Base-by-base conservation (phyloP, 108 stramenopile species). In the Cyclotella sp. region DNA sequence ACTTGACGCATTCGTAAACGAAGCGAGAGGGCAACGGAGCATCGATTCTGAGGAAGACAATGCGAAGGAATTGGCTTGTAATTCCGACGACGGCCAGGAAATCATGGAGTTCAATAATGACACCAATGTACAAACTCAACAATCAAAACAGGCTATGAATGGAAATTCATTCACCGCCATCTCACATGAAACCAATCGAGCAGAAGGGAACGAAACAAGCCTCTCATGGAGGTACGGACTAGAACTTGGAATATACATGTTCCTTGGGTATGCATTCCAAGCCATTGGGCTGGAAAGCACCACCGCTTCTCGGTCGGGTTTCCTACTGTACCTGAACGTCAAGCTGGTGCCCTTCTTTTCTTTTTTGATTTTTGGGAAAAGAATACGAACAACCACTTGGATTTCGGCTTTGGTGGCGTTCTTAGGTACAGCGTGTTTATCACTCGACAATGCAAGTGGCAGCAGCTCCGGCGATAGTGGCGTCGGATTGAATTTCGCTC, bases 281-380 rank as follows among this genome's bases (percentile, higher is more conserved):
- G 90, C 95, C 45, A 84, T 96, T 74, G 93, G 93, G 7, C 77
- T 96, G 1, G 85, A 88, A 54, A 88, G 82, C 5, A 96, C 92
- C 22, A 94, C 93, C 13, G 95, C 95, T 12, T 90, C 89, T 49
- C 84, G 91, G 28, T 92, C 91, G 0, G 95, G 92, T 5, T 94
- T 96, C 68, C 77, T 96, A 22, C 71, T 94, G 22, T 96, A 96
- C 72, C 74, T 96, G 43, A 96, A 96, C 76, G 93, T 94, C 40
- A 96, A 96, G 70, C 85, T 96, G 70, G 95, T 96, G 8, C 95
- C 95, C 21, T 86, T 96, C 62, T 86, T 96, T 72, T 88, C 88
- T 1, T 79, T 61, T 34, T 34, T 92, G 27, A 68, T 96, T 51
- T 82, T 90, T 43, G 90, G 88, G 1, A 73, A 85, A 61, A 22